phyloP scores from a whole-genome alignment of 768 basidiomycete genomes.

The Gymnopilus dilepis region DNA sequence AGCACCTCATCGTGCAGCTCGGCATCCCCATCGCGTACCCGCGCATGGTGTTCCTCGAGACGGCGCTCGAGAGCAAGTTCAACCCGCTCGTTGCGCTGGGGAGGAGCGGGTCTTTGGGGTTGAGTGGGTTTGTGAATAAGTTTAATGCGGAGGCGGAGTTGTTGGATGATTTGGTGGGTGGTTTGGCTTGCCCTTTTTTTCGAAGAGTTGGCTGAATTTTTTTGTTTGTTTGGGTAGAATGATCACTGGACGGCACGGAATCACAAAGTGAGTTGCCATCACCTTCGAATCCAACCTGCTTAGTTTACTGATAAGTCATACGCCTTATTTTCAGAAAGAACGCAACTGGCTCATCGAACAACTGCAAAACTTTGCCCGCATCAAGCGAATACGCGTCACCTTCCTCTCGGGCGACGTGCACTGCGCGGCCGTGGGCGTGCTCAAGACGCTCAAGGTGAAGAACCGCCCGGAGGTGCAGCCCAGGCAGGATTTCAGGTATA shows the following conservation, averaged over 20 bases:
- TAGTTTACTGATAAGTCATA: not conserved
- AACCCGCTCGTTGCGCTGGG: constrained; percentile 86
- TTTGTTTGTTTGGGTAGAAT: constrained; percentile 50
- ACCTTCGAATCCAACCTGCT: not conserved
- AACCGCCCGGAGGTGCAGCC: constrained; percentile 55
- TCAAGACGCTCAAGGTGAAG: constrained; percentile 70
- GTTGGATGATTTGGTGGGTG: constrained; percentile 83
- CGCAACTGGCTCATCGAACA: constrained; percentile 87
- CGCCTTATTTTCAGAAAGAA: constrained; percentile 62
- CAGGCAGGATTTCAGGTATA: constrained; percentile 76
- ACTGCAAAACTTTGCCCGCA: constrained; percentile 73
- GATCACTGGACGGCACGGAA: constrained; percentile 90
- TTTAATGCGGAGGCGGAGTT: constrained; percentile 94
- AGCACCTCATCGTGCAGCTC: constrained; percentile 85
- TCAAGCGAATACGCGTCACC: constrained; percentile 71
- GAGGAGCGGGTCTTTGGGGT: constrained; percentile 64
- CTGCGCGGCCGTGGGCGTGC: constrained; percentile 80
- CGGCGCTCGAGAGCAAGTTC: constrained; percentile 75
- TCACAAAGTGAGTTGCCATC: constrained; percentile 64
- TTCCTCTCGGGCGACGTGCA: constrained; percentile 96
- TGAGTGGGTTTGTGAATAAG: constrained; percentile 85
- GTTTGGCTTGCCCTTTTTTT: constrained; percentile 2
- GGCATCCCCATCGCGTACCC: constrained; percentile 95
- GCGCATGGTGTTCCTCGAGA: constrained; percentile 88
- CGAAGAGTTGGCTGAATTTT: not conserved